Base-by-base conservation (phyloP, 1,284 basidiomycete species). In the Flammula alnicola region DNA sequence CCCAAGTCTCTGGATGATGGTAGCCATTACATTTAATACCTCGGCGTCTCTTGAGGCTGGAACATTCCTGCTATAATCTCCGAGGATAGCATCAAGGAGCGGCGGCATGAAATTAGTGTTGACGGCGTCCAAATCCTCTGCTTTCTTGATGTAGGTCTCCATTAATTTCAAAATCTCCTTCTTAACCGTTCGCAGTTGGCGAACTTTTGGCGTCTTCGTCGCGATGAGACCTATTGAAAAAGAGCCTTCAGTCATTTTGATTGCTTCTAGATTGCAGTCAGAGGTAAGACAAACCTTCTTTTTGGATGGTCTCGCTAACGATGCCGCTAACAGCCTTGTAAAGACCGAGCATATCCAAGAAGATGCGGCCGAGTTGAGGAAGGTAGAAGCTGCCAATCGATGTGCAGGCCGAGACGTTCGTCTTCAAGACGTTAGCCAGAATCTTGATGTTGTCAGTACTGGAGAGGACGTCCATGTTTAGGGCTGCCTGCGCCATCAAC, bases 301-400 rank as follows among this genome's bases (percentile, higher is more conserved):
- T 84, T 16, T 86, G 88, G 30, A 99, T 90, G 14, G 92, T 93
- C 66, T 95, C 91, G 64, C 91, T 96, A 66, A 99, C 98, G 63
- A 99, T 94, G n/a, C 93, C 88, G 60, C 93, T 96, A 52, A 98
- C 95, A 22, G 95, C 96, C 69, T 95, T 95, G 79, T 99, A 99
- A 51, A 99, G 75, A 11, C 95, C 96, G 22, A 99, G 83, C 95
- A 99, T 98, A 69, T 99, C 97, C 62, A 98, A 77, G 81, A 98
- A 99, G 70, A 99, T 88, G 33, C 95, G 84, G 8, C 93, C 95
- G 40, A 99, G 88, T 67, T 99, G 97, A 10, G 97, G 96, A 1
- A 97, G 78, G 75, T 98, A 99, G 79, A 97, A 96, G 57, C 90
- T 88, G 31, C 97, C 97, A 51, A 98, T 98, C 25, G 96, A 98